Base-by-base conservation (phyloP, 2,329 filamentous ascomycete genomes). In the Scolecobasidium constrictum region DNA sequence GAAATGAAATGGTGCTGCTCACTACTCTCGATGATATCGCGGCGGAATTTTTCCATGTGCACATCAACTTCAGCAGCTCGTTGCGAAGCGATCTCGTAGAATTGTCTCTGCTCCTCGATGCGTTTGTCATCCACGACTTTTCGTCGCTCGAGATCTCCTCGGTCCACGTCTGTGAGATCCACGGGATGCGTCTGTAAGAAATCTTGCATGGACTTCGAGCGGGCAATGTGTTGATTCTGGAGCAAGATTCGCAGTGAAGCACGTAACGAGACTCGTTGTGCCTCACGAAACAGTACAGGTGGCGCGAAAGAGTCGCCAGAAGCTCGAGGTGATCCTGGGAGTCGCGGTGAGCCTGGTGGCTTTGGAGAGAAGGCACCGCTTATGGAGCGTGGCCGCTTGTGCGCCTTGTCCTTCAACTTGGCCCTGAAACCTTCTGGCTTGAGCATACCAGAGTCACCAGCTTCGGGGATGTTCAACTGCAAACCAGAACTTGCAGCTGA, bases 11-110 rank as follows among this genome's bases (percentile, higher is more conserved):
- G n/a, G 12, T 20, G 21, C 7, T 11, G 66, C 79, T 62, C 63
- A 86, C 80, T 94, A 65, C 67, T 70, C 58, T 83, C 78, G 18
- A 83, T 77, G 50, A 83, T 79, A 47, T 80, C 76, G 48, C 75
- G 65, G 37, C 78, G 68, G 59, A 83, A 83, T 47, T 75, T 74
- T 63, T 98, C 92, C 92, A 98, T 98, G 59, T 96, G 95, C 18
- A 94, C 85, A 61, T 98, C 92, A 40, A 98, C 71, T 56, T 96
- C 92, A 4, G 85, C 83, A 2, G 92, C 92, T 50, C 92, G 78
- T 60, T 87, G 81, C 50, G 87, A 73, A 6, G 92, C 92, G 56
- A 98, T 88, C 58, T 98, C 90, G 60, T 95, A 98, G 59, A 98
- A 98, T 50, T 80, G 77, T 57, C 80, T 83, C 59, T 98, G 92